Evolutionary conservation across 2,329 filamentous ascomycete species (phyloP).

Genomic region (Lecanicillium sp.): DNA sequence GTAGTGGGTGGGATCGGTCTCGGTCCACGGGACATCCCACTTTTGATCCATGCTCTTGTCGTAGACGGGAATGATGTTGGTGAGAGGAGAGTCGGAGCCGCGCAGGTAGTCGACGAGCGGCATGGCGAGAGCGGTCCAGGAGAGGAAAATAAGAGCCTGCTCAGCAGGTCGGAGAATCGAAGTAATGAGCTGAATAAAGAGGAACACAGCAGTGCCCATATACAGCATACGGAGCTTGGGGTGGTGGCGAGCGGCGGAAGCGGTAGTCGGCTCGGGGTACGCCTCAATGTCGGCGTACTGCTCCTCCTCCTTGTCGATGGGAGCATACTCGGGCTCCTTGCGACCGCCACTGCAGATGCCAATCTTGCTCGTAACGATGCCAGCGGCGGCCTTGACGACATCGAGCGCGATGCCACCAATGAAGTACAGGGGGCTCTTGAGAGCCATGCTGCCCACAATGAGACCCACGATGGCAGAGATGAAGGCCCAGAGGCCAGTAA

Average conservation of each 20-base stretch:
- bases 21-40: constrained; percentile 22
- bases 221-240: constrained; percentile 13
- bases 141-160: constrained; percentile 28
- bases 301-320: constrained; percentile 21
- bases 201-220: constrained; percentile 11
- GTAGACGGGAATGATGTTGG: constrained; percentile 20
- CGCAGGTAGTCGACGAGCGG: constrained; percentile 29
- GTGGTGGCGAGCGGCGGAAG: neutral
- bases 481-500: constrained; percentile 26
- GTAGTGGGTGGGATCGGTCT: constrained; percentile 16
- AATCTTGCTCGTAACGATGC: constrained; percentile 8
- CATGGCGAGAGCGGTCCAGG: constrained; percentile 28
- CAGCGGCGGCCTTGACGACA: constrained; percentile 22
- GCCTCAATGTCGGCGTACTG: constrained; percentile 15
- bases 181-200: constrained; percentile 20
- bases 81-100: constrained; percentile 23
- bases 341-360: neutral
- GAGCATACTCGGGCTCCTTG: constrained; percentile 15
- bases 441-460: constrained; percentile 18
- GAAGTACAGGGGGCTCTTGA: constrained; percentile 20
- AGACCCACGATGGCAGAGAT: constrained; percentile 17
- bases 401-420: constrained; percentile 19
- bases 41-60: constrained; percentile 17
- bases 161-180: constrained; percentile 23
- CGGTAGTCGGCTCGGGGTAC: neutral